Evolutionary conservation across 345 rosid species (phyloP), one percentile per base, ranked within the genome.

Genomic region (Eucalyptus pumila): DNA sequence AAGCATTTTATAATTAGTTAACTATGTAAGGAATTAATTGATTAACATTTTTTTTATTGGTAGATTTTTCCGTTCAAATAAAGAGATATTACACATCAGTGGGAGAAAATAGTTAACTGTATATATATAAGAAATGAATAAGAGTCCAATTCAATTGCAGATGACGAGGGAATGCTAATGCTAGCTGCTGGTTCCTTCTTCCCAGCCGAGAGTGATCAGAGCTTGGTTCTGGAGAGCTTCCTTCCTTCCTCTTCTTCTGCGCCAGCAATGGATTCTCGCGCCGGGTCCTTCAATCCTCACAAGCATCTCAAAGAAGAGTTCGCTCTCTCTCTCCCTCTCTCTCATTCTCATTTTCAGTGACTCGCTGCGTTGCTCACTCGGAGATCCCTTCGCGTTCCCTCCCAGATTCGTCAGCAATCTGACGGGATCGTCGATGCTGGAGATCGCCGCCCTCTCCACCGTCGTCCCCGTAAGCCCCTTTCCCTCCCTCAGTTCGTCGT

Each of bases 221-320:
- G 3, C 83, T 76, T 1, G 8, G 27, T 76, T 76, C 13, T 76
- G 83, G 14, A 37, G 47, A 6, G 8, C 26, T 30, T 30, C 32
- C n/a, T 37, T 76, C 27, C 27, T 40, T 67, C 19, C 50, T 54
- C 49, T 16, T 11, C n/a, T 52, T 81, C 86, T 80, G 65, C 88
- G 83, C 88, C 91, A 47, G 24, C 89, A 56, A 96, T 95, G 98
- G 96, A 92, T 92, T 91, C 96, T 87, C 47, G 86, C 11, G 62
- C 91, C 16, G 32, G 27, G 85, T 92, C 94, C 89, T 87, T 94
- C 89, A 96, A 96, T 93, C 95, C 95, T 86, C 92, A 92, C 95
- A 96, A 95, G 93, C 96, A 92, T 81, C 96, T 96, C 91, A 96
- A 93, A 94, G 99, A 97, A 96, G 89, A 95, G 99, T 96, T 86